A percentile compares a stretch with the other conserved stretches of the same genome.
Conservation (phyloP, 345 rosid genomes). For the Raphanus raphanistrum region DNA sequence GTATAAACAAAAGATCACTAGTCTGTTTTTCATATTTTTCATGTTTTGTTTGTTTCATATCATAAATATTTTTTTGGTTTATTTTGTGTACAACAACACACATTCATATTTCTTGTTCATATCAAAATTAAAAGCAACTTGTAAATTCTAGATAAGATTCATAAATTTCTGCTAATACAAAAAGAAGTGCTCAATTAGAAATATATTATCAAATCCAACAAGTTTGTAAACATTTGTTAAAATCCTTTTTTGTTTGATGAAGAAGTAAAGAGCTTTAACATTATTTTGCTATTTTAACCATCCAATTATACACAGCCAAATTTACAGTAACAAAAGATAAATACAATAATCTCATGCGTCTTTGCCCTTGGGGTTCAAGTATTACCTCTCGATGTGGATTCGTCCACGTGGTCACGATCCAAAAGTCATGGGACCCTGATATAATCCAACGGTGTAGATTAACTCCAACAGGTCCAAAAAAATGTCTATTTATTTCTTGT, state of each 20-base stretch:
- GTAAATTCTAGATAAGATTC: background rate
- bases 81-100: background rate
- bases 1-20: conserved; percentile 9
- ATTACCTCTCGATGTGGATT: background rate
- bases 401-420: conserved; percentile 1
- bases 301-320: background rate
- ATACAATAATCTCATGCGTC: background rate
- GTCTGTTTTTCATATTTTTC: background rate
- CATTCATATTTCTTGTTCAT: conserved; percentile 24
- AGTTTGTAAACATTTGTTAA: background rate
- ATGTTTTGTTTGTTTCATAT: conserved; percentile 17
- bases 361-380: conserved; percentile 23
- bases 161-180: background rate
- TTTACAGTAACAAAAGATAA: background rate
- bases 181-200: background rate
- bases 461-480: background rate
- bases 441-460: conserved; percentile 24
- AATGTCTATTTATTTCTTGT: conserved; percentile 6
- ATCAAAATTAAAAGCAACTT: background rate
- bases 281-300: background rate
- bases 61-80: conserved; percentile 13
- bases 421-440: background rate
- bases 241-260: background rate
- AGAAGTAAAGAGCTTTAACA: background rate
- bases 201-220: background rate